These are phyloP conservation scores for Colletotrichum orbiculare DNA, from an alignment of 2,329 filamentous ascomycete species.

Conservation along the genomic window DNA sequence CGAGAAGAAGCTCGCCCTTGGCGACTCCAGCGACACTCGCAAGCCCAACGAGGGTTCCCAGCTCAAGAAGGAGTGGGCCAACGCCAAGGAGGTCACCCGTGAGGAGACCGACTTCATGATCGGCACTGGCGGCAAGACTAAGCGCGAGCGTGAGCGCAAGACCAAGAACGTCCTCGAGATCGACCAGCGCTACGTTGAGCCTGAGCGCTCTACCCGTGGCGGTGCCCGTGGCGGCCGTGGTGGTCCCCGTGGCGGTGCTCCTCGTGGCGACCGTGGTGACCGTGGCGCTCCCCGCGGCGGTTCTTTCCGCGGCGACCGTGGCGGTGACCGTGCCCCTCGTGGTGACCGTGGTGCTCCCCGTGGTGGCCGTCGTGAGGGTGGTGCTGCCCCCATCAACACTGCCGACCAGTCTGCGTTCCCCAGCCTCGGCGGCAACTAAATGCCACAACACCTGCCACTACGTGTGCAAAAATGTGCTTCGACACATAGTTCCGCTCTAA, in stretches of 20 bases:
- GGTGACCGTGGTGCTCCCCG: conserved; percentile 54
- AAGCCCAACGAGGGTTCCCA: conserved; percentile 93
- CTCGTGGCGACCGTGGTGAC: conserved; percentile 58
- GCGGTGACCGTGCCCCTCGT: conserved; percentile 51
- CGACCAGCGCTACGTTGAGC: conserved; percentile 84
- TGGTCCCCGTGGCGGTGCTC: conserved; percentile 63
- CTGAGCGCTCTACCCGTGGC: conserved; percentile 53
- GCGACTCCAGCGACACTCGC: conserved; percentile 75
- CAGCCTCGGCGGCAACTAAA: conserved; percentile 67
- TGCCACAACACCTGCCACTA: conserved; percentile 36
- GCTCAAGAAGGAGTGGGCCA: conserved; percentile 91
- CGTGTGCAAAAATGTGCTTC: conserved; percentile 32
- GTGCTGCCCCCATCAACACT: conserved; percentile 63
- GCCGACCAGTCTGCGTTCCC: conserved; percentile 70
- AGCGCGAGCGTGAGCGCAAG: conserved; percentile 90
- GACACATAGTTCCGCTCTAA: conserved; percentile 36
- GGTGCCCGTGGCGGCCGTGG: conserved; percentile 63
- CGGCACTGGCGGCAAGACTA: conserved; percentile 78
- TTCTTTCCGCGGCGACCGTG: conserved; percentile 45
- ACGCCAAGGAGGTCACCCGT: conserved; percentile 78
- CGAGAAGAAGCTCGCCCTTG: conserved; percentile 81
- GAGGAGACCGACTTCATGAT: conserved; percentile 81
- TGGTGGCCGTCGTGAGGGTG: conserved; percentile 57
- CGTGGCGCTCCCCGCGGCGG: conserved; percentile 57
- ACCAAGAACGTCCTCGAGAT: conserved; percentile 91